These are phyloP conservation scores for Gypsophila paniculata DNA, from an alignment of 179 eudicot species.

Conservation along the genomic window DNA sequence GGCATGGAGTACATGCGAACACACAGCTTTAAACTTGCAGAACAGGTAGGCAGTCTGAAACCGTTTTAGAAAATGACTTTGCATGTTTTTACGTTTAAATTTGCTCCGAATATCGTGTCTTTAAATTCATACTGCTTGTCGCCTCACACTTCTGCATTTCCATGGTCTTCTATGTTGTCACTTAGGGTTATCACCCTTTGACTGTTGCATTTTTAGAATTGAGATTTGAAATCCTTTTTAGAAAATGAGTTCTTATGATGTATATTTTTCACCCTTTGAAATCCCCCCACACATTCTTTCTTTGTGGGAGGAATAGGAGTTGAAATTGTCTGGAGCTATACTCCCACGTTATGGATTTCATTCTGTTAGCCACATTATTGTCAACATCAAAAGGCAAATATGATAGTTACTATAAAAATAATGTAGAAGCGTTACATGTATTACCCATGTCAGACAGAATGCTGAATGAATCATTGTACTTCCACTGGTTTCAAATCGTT, in stretches of 20 bases:
- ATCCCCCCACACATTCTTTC: no score
- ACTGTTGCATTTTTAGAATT: no score
- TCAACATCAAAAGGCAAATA: no score
- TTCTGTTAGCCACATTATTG: no score
- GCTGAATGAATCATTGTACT: neutral
- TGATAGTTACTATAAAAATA: no score
- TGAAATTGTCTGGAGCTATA: neutral
- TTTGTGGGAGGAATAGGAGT: neutral
- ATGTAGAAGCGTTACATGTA: no score
- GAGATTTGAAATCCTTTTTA: no score
- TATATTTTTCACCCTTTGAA: no score
- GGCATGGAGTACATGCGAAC: constrained; percentile 99
- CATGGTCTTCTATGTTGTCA: neutral
- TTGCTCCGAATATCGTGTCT: neutral
- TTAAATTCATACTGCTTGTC: neutral
- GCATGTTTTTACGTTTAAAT: neutral
- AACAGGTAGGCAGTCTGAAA: constrained; percentile 52
- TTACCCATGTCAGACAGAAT: neutral
- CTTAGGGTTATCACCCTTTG: no score
- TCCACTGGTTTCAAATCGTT: neutral
- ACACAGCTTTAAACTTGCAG: constrained; percentile 92
- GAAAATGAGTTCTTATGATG: no score
- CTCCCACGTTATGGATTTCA: neutral
- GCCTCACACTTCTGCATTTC: neutral
- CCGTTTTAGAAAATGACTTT: neutral